Conservation (phyloP, 768 basidiomycete genomes). For the Mycena leptocephala region DNA sequence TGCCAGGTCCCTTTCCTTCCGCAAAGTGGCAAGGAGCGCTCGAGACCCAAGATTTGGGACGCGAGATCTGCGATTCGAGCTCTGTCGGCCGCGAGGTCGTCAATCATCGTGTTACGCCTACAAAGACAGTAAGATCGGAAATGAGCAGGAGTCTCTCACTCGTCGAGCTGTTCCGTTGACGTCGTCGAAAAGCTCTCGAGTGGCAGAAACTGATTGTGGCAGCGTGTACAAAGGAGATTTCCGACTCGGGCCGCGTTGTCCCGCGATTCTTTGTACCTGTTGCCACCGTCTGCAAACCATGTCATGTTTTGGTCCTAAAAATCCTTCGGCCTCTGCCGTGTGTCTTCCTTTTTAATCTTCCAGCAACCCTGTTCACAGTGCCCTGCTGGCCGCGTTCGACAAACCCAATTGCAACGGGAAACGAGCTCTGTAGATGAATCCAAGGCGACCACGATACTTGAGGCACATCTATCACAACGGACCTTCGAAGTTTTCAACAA, state of each 20-base stretch:
- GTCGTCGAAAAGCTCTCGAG: slow-evolving; percentile 12
- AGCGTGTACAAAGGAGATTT: too few relatives aligned
- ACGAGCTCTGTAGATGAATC: not conserved
- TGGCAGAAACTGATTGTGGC: slow-evolving; percentile 6
- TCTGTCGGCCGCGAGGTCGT: slow-evolving; percentile 13
- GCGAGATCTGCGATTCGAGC: slow-evolving; percentile 14
- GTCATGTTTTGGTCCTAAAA: too few relatives aligned
- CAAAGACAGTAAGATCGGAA: slow-evolving; percentile 16
- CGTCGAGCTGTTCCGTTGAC: not conserved
- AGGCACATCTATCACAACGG: not conserved
- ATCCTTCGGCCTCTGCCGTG: too few relatives aligned
- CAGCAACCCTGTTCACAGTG: too few relatives aligned
- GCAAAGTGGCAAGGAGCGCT: slow-evolving; percentile 2
- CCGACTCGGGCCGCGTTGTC: not conserved
- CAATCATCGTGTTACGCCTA: slow-evolving; percentile 20
- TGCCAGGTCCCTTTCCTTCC: slow-evolving; percentile 4
- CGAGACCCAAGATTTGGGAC: slow-evolving; percentile 10
- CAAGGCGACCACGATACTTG: not conserved
- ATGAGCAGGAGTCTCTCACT: slow-evolving; percentile 14
- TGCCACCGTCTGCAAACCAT: not conserved
- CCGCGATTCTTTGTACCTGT: slow-evolving; percentile 1
- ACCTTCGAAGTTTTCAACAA: too few relatives aligned
- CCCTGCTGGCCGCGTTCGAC: not conserved
- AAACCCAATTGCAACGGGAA: not conserved
- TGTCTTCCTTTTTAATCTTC: too few relatives aligned